These are phyloP conservation scores for Pilaira anomala DNA, from an alignment of 192 early-diverging fungal species.

Conservation along the genomic window DNA sequence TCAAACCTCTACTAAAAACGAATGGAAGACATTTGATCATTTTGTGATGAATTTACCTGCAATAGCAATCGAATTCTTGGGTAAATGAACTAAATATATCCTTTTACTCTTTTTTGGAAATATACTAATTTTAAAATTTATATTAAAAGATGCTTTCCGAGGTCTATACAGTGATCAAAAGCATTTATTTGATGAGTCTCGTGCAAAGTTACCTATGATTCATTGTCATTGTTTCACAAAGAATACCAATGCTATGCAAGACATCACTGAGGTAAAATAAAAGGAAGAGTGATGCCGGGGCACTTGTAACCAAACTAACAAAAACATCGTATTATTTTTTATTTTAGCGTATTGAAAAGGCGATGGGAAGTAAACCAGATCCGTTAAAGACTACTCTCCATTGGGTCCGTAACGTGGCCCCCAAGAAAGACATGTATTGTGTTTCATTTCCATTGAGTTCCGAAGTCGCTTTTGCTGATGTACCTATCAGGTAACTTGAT, in stretches of 20 bases:
- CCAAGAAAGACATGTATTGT: conserved; percentile 99
- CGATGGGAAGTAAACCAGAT: conserved; percentile 49
- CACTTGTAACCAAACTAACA: not conserved
- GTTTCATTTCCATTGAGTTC: conserved; percentile 78
- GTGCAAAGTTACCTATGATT: conserved; percentile 71
- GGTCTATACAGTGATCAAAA: conserved; percentile 42
- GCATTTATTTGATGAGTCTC: not conserved
- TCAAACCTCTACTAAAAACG: conserved; percentile 16
- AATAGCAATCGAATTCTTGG: conserved; percentile 92
- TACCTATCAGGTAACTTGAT: not conserved
- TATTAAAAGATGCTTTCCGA: conserved; percentile 74
- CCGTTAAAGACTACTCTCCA: conserved; percentile 43
- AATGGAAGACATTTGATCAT: conserved; percentile 81
- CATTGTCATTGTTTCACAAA: conserved; percentile 96
- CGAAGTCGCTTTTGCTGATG: conserved; percentile 71
- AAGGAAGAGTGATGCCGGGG: no score
- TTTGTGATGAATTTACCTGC: conserved; percentile 99
- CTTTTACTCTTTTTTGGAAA: not conserved
- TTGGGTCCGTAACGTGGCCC: conserved; percentile 92
- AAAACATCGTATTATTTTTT: not conserved
- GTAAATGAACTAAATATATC: conserved; percentile 36
- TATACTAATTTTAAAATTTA: not conserved
- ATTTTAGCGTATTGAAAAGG: conserved; percentile 48
- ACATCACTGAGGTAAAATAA: conserved; percentile 11
- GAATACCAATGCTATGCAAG: conserved; percentile 58